Base-by-base conservation (phyloP, 192 early-diverging fungal genomes). In the Backusella tuberculispora region DNA sequence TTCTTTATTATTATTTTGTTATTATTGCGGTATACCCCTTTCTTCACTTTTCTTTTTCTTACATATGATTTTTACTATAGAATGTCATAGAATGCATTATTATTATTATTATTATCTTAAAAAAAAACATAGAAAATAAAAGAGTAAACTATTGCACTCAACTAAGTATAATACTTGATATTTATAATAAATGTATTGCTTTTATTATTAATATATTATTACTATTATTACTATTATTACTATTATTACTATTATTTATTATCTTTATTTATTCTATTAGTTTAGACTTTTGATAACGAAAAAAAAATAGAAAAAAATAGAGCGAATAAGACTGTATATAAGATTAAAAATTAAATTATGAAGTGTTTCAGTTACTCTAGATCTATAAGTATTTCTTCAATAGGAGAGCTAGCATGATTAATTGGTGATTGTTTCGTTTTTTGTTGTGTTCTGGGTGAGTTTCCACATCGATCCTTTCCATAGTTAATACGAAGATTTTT, bases 401-500 rank as follows among this genome's bases (percentile, higher is more conserved):
- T 60, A 26, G 53, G 53, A 60, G 53, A 60, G 4, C 26, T 26
- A 26, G 53, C 10, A 4, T 60, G 17, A 24, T 26, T 60, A 2
- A 10, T 19, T 24, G 21, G 53, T 26, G 8, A n/a, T 0, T 21
- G 21, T 60, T 24, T 24, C 21, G 53, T 9, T 13, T 21, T 13
- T 24, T 60, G 19, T 26, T 78, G 80, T 24, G 63, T 53, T 26
- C 91, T 79, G 5, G 91, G 89, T 17, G 92, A 86, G 64, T 94
- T 92, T 34, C 90, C 94, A 79, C 94, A 97, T 7, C 95, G 90
- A 79, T 97, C 95, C 74, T 95, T 95, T n/a, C 95, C 94, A 83
- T 85, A 97, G 71, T 88, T 90, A 78, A 97, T 84, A 46, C 87
- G 80, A 71, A 86, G 86, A 15, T 73, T 74, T 45, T 76, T 82